These are phyloP conservation scores for Didymella sp. DNA, from an alignment of 2,329 filamentous ascomycete species.

Conservation along the genomic window DNA sequence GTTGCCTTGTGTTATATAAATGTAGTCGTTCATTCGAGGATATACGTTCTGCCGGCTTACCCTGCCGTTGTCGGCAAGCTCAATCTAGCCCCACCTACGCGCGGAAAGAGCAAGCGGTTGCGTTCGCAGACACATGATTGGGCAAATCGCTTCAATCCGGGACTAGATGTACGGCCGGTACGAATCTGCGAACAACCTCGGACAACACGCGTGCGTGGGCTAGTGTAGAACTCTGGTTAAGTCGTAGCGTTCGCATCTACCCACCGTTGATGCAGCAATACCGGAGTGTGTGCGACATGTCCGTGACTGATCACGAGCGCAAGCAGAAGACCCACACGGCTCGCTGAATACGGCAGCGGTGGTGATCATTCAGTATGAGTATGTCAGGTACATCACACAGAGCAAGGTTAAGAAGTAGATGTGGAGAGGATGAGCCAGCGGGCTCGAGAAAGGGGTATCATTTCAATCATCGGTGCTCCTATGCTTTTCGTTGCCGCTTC, in stretches of 20 bases:
- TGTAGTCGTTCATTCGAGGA: constrained; percentile 13
- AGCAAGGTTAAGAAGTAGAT: not conserved
- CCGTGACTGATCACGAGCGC: not conserved
- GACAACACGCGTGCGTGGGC: constrained; percentile 1
- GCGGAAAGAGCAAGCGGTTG: constrained; percentile 18
- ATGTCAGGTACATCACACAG: not conserved
- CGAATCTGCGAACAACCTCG: constrained; percentile 18
- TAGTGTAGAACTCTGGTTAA: not conserved
- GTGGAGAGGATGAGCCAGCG: constrained; percentile 2
- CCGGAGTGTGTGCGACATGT: not conserved
- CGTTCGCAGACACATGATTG: constrained; percentile 13
- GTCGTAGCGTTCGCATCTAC: not conserved
- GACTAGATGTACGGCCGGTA: constrained; percentile 17
- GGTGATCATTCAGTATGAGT: not conserved
- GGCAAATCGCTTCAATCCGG: not conserved
- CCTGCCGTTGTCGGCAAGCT: constrained; percentile 24
- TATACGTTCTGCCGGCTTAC: constrained; percentile 30
- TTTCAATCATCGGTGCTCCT: constrained; percentile 31
- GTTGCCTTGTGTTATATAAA: constrained; percentile 9
- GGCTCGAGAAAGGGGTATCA: constrained; percentile 36
- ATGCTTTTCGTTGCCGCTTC: constrained; percentile 39
- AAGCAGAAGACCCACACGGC: not conserved
- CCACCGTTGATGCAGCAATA: not conserved
- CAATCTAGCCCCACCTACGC: constrained; percentile 18
- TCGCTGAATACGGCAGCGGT: not conserved